phyloP scores from a whole-genome alignment of 139 green algal species.

The Deuterostichococcus epilithicus region DNA sequence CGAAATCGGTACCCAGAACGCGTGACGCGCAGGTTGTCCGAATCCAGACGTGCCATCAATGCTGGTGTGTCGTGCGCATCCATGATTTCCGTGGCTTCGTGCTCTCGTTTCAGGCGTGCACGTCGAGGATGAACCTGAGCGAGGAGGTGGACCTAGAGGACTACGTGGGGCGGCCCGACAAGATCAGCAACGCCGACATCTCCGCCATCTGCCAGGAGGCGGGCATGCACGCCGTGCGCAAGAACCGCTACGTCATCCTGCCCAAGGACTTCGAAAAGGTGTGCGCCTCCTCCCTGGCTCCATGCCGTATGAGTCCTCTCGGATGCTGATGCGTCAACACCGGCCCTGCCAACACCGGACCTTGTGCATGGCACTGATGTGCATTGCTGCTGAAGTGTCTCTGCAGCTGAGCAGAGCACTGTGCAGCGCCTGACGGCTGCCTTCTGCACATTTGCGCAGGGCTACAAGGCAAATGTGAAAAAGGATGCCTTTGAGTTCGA shows the following conservation, averaged over 20 bases:
- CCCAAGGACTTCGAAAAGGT: constrained; percentile 98
- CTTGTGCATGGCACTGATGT: background rate
- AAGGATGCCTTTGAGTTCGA: constrained; percentile 88
- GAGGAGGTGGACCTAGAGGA: constrained; percentile 99
- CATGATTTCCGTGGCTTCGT: background rate
- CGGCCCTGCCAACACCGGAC: too few relatives aligned
- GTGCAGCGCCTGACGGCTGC: background rate
- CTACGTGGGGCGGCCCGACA: constrained; percentile 94
- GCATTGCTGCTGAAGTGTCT: background rate
- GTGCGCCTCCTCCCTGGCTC: too few relatives aligned
- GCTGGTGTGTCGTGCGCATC: too few relatives aligned
- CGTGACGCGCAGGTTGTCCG: too few relatives aligned
- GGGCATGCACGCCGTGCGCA: constrained; percentile 90
- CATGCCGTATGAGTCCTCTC: too few relatives aligned
- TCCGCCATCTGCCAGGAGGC: constrained; percentile 87
- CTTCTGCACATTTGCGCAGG: constrained; percentile 22
- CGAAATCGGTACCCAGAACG: too few relatives aligned
- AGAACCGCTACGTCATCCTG: constrained; percentile 98
- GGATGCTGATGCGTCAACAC: background rate
- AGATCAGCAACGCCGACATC: constrained; percentile 97
- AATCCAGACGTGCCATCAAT: too few relatives aligned
- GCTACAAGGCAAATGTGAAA: constrained; percentile 96
- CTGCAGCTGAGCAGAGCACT: background rate
- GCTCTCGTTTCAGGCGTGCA: constrained; percentile 79
- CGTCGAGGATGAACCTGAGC: constrained; percentile 94